These are phyloP conservation scores for Lathyrus tuberosus DNA, from an alignment of 306 rosid species.

Conservation along the genomic window DNA sequence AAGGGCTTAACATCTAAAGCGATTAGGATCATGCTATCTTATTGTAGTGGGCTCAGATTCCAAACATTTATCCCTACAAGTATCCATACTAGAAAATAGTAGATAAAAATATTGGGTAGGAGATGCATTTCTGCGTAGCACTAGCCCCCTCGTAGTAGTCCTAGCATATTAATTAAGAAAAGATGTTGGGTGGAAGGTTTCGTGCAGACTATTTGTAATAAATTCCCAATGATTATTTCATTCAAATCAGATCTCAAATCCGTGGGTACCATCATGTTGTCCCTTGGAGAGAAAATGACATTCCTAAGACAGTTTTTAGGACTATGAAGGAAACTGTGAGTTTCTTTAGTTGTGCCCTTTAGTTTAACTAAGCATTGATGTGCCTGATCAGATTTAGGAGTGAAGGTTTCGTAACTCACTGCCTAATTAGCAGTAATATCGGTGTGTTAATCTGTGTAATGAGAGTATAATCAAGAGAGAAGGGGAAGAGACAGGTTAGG, in stretches of 20 bases:
- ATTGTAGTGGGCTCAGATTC: not conserved
- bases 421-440: not conserved
- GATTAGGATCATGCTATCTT: not conserved
- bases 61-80: not conserved
- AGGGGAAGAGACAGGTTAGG: not conserved
- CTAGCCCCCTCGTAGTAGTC: not conserved
- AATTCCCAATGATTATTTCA: not conserved
- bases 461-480: constrained; percentile 1
- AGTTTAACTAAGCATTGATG: not conserved
- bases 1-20: not conserved
- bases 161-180: not conserved
- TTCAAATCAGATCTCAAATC: not conserved
- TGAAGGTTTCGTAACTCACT: not conserved
- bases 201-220: not conserved
- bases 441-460: not conserved
- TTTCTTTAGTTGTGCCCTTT: not conserved
- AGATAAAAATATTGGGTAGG: not conserved
- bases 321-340: not conserved
- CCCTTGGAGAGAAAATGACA: not conserved
- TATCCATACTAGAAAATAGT: not conserved
- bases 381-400: not conserved
- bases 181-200: not conserved
- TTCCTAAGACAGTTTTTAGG: not conserved
- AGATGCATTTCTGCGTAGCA: not conserved
- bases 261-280: not conserved